Evolutionary conservation across 352 stramenopile species (phyloP), one percentile per base, ranked within the genome.

Genomic region (Phytophthora citricola): DNA sequence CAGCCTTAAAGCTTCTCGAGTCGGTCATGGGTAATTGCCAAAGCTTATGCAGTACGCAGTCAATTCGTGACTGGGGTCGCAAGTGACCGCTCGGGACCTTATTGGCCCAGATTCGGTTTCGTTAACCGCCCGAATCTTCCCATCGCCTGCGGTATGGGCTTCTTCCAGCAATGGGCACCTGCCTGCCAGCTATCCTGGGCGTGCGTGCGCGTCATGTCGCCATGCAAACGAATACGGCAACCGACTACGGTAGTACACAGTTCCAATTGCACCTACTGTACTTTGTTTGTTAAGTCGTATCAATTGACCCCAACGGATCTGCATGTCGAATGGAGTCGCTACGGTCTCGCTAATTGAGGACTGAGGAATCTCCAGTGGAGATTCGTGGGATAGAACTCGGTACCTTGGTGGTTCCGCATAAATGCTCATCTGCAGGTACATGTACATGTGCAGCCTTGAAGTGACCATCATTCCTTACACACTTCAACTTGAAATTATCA

Each of bases 401-500:
- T 8, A 34, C 7, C 27, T 34, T 34, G 7, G 29, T 34, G 29
- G 29, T 34, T 36, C 31, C 31, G 31, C 10, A 12, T 36, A 8
- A 20, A 26, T 26, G 24, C 24, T 4, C 24, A 26, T 26, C 24
- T 26, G 24, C 24, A 26, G 31, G 7, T 12, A 34, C 8, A 34
- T 11, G 29, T 7, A 31, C 27, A 31, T 31, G 5, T 31, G 27
- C 36, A 41, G 15, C 17, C 11, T 43, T 43, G 36, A 9, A 44
- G 15, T 20, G 39, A 59, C 52, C 52, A 59, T 51, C 52, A 32
- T 27, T 59, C 50, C n/a, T 36, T 26, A 36, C 34, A 17, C 24
- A 72, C 64, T 72, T 72, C 58, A 72, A 72, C 49, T 71, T 71
- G 44, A 55, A 40, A 26, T 31, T 26, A 31, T 31, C 15, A 6